A percentile compares a stretch with the other conserved stretches of the same genome.
Evolutionary conservation across 2,329 filamentous ascomycete species (phyloP).

Genomic region (Paramyrothecium sp.): DNA sequence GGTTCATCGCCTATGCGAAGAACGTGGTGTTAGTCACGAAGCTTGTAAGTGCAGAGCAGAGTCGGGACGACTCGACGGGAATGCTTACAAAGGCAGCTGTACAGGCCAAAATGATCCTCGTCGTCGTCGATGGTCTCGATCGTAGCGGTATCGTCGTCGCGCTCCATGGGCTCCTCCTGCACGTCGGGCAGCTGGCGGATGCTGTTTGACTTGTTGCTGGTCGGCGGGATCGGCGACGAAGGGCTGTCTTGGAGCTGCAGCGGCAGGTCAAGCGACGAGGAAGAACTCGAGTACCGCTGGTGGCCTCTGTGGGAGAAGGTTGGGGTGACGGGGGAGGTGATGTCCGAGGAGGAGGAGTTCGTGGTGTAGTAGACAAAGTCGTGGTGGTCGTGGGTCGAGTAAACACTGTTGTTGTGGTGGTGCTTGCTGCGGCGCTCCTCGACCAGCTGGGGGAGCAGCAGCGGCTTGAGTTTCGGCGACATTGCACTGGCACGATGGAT

Average conservation of each 20-base stretch:
- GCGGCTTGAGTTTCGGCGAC: slow-evolving; percentile 50
- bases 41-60: slow-evolving; percentile 6
- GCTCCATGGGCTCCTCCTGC: slow-evolving; percentile 76
- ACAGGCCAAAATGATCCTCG: slow-evolving; percentile 44
- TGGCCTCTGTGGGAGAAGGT: slow-evolving; percentile 67
- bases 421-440: slow-evolving; percentile 43
- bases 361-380: slow-evolving; percentile 39
- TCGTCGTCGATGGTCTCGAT: slow-evolving; percentile 39
- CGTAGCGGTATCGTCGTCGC: slow-evolving; percentile 54
- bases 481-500: slow-evolving; percentile 27
- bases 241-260: slow-evolving; percentile 42
- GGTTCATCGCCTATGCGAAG: slow-evolving; percentile 54
- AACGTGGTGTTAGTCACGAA: neutral
- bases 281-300: slow-evolving; percentile 68
- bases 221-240: slow-evolving; percentile 49
- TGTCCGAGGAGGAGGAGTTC: slow-evolving; percentile 63
- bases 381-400: slow-evolving; percentile 6
- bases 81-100: slow-evolving; percentile 73
- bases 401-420: slow-evolving; percentile 30
- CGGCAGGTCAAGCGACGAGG: slow-evolving; percentile 71
- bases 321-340: slow-evolving; percentile 68
- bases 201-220: slow-evolving; percentile 45
- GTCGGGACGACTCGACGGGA: slow-evolving; percentile 10
- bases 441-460: slow-evolving; percentile 53
- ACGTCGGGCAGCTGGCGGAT: slow-evolving; percentile 76